A percentile compares a stretch with the other conserved stretches of the same genome.
phyloP scores from a whole-genome alignment of 441 rosid genomes.

The Flueggea neowawraea region DNA sequence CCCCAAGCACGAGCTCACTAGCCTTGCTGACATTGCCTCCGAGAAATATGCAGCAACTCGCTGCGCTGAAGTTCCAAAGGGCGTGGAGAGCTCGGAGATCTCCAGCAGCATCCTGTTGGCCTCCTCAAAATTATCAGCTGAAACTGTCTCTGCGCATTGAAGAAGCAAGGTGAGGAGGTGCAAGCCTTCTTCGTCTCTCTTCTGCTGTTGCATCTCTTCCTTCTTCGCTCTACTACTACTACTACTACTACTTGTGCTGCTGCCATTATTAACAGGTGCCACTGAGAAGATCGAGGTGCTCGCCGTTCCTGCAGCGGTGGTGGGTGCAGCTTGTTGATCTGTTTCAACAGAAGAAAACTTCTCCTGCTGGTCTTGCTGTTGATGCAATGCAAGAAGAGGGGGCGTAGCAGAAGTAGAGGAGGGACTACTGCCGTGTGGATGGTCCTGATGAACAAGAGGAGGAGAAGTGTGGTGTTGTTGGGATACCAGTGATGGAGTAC shows the following conservation, averaged over 20 bases:
- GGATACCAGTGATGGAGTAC: constrained; percentile 5
- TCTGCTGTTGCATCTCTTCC: constrained; percentile 73
- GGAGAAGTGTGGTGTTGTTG: constrained; percentile 12
- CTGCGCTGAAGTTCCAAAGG: constrained; percentile 95
- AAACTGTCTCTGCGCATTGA: constrained; percentile 96
- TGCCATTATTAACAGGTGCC: neutral
- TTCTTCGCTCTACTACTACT: constrained; percentile 35
- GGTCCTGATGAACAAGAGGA: constrained; percentile 16
- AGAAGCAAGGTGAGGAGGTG: constrained; percentile 87
- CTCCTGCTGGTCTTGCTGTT: constrained; percentile 19
- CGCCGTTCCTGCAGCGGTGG: neutral
- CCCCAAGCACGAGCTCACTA: constrained; percentile 84
- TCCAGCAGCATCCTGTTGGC: constrained; percentile 89
- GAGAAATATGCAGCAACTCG: constrained; percentile 98
- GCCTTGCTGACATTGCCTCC: constrained; percentile 91
- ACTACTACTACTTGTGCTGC: constrained; percentile 20
- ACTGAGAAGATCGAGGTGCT: neutral
- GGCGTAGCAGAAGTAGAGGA: constrained; percentile 10
- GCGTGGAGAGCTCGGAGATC: constrained; percentile 86
- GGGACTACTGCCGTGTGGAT: constrained; percentile 12
- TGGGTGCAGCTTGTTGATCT: constrained; percentile 9
- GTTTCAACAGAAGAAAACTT: constrained; percentile 48
- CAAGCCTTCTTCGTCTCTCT: constrained; percentile 88
- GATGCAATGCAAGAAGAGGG: constrained; percentile 13
- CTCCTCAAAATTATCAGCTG: constrained; percentile 81